phyloP scores from a whole-genome alignment of 1,284 basidiomycete genomes.

The Ustilago curta region DNA sequence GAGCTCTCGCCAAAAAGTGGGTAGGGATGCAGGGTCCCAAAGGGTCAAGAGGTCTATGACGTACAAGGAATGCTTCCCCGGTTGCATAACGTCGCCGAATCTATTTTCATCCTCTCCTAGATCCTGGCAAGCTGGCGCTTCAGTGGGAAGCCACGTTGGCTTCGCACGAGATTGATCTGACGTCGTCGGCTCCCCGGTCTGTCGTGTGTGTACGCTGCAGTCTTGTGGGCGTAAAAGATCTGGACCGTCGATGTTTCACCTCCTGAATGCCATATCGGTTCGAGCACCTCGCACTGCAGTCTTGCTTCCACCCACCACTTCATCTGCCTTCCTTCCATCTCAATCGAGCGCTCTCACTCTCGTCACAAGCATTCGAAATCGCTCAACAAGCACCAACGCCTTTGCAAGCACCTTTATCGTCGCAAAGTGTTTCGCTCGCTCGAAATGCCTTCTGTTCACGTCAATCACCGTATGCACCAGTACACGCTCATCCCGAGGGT shows the following conservation, averaged over 20 bases:
- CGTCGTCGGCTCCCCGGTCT: too few relatives aligned
- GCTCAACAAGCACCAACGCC: not conserved
- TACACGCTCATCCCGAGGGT: slow-evolving; percentile 52
- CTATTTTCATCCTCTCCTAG: not conserved
- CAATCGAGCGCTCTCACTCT: too few relatives aligned
- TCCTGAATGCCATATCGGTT: too few relatives aligned
- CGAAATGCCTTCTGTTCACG: slow-evolving; percentile 48
- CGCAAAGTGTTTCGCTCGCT: not conserved
- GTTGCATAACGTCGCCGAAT: not conserved
- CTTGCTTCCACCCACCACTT: not conserved
- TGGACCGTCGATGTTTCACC: too few relatives aligned
- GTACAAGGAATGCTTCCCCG: not conserved
- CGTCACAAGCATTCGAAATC: not conserved
- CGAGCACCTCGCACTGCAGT: too few relatives aligned
- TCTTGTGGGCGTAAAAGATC: too few relatives aligned
- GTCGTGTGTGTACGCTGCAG: too few relatives aligned
- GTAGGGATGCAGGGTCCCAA: not conserved
- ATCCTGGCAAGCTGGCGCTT: too few relatives aligned
- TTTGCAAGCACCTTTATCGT: not conserved
- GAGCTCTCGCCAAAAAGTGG: not conserved
- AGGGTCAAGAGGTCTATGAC: not conserved
- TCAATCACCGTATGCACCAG: slow-evolving; percentile 56
- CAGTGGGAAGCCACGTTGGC: too few relatives aligned
- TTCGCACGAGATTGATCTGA: too few relatives aligned
- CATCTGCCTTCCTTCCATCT: not conserved